Conservation (phyloP, 257 asterid species). For the Misopates orontium region DNA sequence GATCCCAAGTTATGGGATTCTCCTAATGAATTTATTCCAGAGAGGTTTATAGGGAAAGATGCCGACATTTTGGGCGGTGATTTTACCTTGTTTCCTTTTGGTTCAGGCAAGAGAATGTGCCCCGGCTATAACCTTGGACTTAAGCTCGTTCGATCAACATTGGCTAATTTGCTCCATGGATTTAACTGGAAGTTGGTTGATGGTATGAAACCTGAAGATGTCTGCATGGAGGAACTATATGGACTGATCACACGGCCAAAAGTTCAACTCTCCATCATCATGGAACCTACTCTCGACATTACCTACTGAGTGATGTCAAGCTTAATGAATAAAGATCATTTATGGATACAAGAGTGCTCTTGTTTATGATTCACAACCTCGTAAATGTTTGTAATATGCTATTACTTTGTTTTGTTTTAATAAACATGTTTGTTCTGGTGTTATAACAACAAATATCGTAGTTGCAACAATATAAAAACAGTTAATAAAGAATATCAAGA, state of each 20-base stretch:
- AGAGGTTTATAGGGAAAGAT: conserved; percentile 26
- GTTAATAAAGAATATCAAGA: no score
- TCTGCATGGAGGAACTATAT: conserved; percentile 31
- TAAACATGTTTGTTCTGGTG: no score
- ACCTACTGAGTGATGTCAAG: no score
- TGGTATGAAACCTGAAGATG: conserved; percentile 24
- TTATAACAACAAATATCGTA: no score
- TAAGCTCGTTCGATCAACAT: conserved; percentile 17
- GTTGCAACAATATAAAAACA: no score
- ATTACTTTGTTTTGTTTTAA: no score
- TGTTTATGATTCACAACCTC: no score
- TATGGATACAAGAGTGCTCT: no score
- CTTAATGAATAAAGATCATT: no score
- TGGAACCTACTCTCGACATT: conserved; percentile 29
- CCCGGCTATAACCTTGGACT: conserved; percentile 30
- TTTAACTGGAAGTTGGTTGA: conserved; percentile 28
- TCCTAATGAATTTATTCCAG: conserved; percentile 22
- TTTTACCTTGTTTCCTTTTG: conserved; percentile 30
- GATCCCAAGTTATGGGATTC: conserved; percentile 26
- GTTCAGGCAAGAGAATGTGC: conserved; percentile 27
- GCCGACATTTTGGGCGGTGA: conserved; percentile 20
- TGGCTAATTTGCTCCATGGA: conserved; percentile 39
- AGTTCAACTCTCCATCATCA: conserved; percentile 20
- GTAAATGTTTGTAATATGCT: no score
- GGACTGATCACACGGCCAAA: conserved; percentile 29